phyloP scores from a whole-genome alignment of 768 basidiomycete species.

The Boletus sp. region DNA sequence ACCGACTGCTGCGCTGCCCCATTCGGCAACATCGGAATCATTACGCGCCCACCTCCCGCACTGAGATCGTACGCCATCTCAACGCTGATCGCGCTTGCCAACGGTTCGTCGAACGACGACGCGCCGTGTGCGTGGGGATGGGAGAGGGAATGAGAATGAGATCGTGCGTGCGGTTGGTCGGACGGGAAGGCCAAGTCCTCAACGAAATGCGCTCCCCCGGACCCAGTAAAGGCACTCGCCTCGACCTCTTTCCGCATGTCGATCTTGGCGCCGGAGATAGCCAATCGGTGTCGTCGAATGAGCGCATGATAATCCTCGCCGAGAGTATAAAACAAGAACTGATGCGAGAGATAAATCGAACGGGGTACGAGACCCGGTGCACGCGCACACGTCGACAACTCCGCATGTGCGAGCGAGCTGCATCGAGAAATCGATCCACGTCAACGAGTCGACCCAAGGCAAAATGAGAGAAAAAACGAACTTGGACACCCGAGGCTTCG shows the following conservation, averaged over 20 bases:
- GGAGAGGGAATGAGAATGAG: slow-evolving; percentile 5
- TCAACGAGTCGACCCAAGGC: background rate
- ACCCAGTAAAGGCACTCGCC: slow-evolving; percentile 48
- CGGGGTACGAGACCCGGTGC: slow-evolving; percentile 61
- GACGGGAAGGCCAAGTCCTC: slow-evolving; percentile 16
- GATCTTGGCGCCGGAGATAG: slow-evolving; percentile 54
- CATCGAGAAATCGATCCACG: background rate
- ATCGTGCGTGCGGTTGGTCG: slow-evolving; percentile 2
- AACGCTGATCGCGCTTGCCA: slow-evolving; percentile 68
- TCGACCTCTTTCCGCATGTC: slow-evolving; percentile 73
- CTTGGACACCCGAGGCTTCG: slow-evolving; percentile 10
- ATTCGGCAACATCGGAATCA: slow-evolving; percentile 80
- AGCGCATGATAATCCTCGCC: slow-evolving; percentile 78
- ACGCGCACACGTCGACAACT: slow-evolving; percentile 70
- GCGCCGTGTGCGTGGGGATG: slow-evolving; percentile 32
- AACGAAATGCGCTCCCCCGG: slow-evolving; percentile 21
- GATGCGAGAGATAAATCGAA: slow-evolving; percentile 79
- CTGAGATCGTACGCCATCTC: slow-evolving; percentile 49
- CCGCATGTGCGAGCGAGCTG: slow-evolving; percentile 68
- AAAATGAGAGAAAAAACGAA: slow-evolving; percentile 3
- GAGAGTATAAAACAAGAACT: slow-evolving; percentile 77
- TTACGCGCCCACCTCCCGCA: slow-evolving; percentile 34
- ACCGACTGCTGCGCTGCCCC: slow-evolving; percentile 37
- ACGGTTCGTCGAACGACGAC: slow-evolving; percentile 65
- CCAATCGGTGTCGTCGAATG: slow-evolving; percentile 60